Evolutionary conservation across 306 rosid species (phyloP).

Genomic region (Vigna nakashimae): DNA sequence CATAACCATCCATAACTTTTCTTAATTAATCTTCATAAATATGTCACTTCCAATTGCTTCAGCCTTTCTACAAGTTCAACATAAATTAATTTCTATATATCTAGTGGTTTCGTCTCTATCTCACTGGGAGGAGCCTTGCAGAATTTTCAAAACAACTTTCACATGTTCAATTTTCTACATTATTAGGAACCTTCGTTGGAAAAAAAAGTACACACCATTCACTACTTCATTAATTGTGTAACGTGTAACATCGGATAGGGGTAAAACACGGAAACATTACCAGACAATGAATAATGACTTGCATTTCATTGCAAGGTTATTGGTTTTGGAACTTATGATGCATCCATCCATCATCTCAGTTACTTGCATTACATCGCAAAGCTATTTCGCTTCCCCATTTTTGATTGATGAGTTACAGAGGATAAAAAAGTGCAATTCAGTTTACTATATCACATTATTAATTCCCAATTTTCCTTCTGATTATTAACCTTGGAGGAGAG

Average conservation of each 20-base stretch:
- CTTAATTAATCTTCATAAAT: constrained; percentile 20
- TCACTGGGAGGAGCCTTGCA: background rate
- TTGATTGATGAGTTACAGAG: background rate
- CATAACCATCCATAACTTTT: background rate
- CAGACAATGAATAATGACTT: background rate
- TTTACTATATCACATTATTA: no score
- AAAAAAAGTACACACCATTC: constrained; percentile 2
- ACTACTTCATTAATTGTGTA: constrained; percentile 10
- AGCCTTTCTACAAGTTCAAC: constrained; percentile 17
- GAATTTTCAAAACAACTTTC: background rate
- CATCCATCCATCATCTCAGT: background rate
- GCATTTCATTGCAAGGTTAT: constrained; percentile 13
- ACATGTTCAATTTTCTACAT: background rate
- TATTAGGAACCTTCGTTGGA: background rate
- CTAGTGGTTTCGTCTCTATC: no score
- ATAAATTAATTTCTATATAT: constrained; percentile 29
- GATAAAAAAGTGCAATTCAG: no score
- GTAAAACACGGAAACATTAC: background rate
- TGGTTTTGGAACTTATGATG: constrained; percentile 3
- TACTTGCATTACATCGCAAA: constrained; percentile 7
- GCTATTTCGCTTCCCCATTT: background rate
- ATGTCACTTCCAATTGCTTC: background rate
- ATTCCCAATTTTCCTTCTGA: background rate
- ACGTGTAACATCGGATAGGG: constrained; percentile 16
- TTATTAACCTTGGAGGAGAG: background rate